Evolutionary conservation across 2,329 filamentous ascomycete genomes (phyloP).

Genomic region (Colletotrichum destructivum): DNA sequence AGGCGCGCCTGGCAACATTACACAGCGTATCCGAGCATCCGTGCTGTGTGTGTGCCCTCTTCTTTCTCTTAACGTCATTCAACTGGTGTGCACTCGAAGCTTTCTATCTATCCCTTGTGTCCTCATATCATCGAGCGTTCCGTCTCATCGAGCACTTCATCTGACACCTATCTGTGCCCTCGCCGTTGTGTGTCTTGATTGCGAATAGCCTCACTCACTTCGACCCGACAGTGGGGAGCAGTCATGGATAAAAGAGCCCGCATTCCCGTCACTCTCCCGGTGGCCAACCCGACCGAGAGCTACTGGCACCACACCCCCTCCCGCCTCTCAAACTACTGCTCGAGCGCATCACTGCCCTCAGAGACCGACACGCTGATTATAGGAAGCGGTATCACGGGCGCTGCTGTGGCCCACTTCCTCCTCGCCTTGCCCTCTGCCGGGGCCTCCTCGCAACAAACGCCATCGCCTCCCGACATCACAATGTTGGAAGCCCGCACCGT

Average conservation of each 20-base stretch:
- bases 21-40: not conserved
- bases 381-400: conserved; percentile 70
- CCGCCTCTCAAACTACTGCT: conserved; percentile 47
- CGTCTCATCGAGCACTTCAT: not conserved
- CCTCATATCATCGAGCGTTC: not conserved
- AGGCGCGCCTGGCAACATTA: not conserved
- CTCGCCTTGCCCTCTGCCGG: conserved; percentile 40
- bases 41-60: no score
- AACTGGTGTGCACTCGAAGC: not conserved
- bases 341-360: conserved; percentile 49
- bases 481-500: conserved; percentile 66
- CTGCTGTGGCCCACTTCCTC: conserved; percentile 54
- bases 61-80: not conserved
- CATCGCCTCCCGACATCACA: conserved; percentile 51
- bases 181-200: not conserved
- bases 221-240: not conserved
- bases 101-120: no score
- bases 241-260: conserved; percentile 34
- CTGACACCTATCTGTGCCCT: not conserved
- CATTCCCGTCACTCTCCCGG: conserved; percentile 50
- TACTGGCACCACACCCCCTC: conserved; percentile 64
- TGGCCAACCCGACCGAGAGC: conserved; percentile 58
- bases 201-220: not conserved
- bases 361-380: conserved; percentile 66
- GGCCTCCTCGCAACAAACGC: not conserved